Evolutionary conservation across 768 basidiomycete genomes (phyloP), one percentile per base, ranked within the genome.

Genomic region (Pisolithus orientalis): DNA sequence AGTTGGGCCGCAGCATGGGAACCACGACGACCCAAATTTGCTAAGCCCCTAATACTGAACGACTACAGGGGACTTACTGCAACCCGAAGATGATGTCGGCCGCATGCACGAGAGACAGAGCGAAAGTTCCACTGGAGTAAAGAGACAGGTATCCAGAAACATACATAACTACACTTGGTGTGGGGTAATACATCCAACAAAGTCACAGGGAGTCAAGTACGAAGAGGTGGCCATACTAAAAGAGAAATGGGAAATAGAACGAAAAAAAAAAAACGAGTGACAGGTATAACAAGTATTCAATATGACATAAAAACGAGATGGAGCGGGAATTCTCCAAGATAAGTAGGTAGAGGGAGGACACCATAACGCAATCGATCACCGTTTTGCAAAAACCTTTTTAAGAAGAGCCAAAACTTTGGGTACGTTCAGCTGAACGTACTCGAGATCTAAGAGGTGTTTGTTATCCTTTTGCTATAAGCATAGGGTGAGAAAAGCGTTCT

Each of bases 391-490:
- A 57, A 95, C 92, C 75, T 95, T 95, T 78, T 92, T 95, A 63
- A 95, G 76, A 51, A 96, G 79, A 29, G 83, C 87, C 34, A 96
- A 76, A 46, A 96, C 92, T 71, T 97, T 97, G 0, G 91, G 90
- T 28, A 98, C 95, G 67, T 96, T 95, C 56, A 97, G 75, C 70
- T 96, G 92, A 52, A 97, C 95, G 65, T 99, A 98, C 73, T 98
- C 96, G 57, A 99, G 76, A 72, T 99, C 96, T 57, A 99, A 73
- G 32, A 94, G 75, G 62, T 94, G 92, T 62, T 97, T 94, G 73
- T 95, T 94, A 70, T 99, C 95, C 74, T 97, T 96, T 92, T 98
- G 95, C 94, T 97, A 64, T 63, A 51, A 50, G 39, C 7, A 4
- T 24, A 3, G 40, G 9, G n/a, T 68, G 37, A 69, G 57, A n/a